Evolutionary conservation across 1,284 basidiomycete genomes (phyloP), one percentile per base, ranked within the genome.

Genomic region (Boletellus deceptivus): DNA sequence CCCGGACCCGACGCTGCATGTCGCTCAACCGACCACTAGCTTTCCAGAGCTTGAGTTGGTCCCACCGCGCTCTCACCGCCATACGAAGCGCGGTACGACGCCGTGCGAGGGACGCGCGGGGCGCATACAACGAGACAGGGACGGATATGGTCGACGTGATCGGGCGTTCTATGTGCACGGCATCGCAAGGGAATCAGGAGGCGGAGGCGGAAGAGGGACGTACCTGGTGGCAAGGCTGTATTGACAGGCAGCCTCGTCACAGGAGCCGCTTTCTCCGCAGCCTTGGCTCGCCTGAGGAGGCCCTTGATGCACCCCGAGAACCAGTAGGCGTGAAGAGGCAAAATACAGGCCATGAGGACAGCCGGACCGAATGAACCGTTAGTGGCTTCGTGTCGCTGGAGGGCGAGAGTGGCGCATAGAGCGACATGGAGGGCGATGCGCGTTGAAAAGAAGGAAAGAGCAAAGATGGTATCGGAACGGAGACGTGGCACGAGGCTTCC

Each of bases 291-390:
- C 54, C 71, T 72, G 38, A 78, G 44, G 55, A 82, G 79, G 0
- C 81, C 79, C 46, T 67, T 70, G 38, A 84, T 42, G 46, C 78
- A 82, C 10, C 75, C 77, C 6, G 59, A 54, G 67, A 83, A 83
- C 82, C 82, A 84, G 31, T 68, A 61, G 2, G 69, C 71, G 55
- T 84, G 82, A 46, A 84, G 63, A 2, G 75, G 72, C 29, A 80
- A 70, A n/a, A 80, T 74, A 42, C 67, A 56, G 3, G 61, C 55
- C 46, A 82, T 68, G 47, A 80, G 61, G 18, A 65, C 50, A 0
- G 70, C 63, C 1, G 80, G 79, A 2, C 75, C 57, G 43, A 64
- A 68, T 1, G 73, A 72, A 14, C 69, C 72, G 6, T 50, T 53
- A 1, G 63, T 57, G 25, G 63, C 61, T 4, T 54, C 42, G 0